phyloP scores from a whole-genome alignment of 495 filamentous ascomycete species.

The Penicillium canescens region DNA sequence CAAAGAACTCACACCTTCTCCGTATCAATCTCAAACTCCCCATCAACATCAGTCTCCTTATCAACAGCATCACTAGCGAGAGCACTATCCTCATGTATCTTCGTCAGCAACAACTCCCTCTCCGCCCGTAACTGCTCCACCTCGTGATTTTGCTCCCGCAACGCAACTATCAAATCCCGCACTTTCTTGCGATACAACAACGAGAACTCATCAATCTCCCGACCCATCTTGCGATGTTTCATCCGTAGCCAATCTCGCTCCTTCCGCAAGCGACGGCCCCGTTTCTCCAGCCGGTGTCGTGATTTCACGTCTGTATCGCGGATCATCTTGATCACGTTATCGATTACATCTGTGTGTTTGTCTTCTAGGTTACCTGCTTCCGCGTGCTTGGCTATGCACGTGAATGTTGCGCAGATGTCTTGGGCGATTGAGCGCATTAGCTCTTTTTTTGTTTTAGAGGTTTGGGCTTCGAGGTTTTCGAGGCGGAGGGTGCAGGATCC shows the following conservation, averaged over 20 bases:
- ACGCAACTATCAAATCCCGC: neutral
- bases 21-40: neutral
- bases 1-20: neutral
- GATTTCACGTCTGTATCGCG: conserved; percentile 6
- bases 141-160: neutral
- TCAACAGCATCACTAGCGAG: neutral
- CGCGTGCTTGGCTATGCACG: conserved; percentile 20
- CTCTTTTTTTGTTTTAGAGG: conserved; percentile 14
- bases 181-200: conserved; percentile 11
- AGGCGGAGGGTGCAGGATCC: conserved; percentile 16
- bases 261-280: conserved; percentile 1
- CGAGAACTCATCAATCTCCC: conserved; percentile 11
- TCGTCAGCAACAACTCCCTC: neutral
- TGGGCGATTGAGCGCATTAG: conserved; percentile 30
- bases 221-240: conserved; percentile 11
- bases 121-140: neutral
- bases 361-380: conserved; percentile 14
- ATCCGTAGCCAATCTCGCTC: conserved; percentile 16
- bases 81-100: neutral
- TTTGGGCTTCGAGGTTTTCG: conserved; percentile 15
- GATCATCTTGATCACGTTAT: conserved; percentile 25
- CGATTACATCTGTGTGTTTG: conserved; percentile 18
- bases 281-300: conserved; percentile 11
- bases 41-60: neutral
- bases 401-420: conserved; percentile 30